These are phyloP conservation scores for Wickerhamia fluorescens DNA, from an alignment of 805 yeast genomes.

Conservation along the genomic window DNA sequence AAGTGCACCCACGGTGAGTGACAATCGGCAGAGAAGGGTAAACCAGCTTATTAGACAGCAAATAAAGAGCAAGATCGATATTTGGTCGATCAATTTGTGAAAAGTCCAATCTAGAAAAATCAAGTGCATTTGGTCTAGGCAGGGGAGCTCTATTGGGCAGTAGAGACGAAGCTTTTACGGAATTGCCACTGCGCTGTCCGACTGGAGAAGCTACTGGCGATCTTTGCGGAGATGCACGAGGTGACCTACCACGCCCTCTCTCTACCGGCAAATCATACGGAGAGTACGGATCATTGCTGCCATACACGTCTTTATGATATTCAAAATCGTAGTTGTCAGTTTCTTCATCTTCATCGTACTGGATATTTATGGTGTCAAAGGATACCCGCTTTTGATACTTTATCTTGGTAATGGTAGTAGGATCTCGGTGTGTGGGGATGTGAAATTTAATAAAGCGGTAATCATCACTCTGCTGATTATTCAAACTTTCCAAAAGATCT, in stretches of 20 bases:
- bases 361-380: slow-evolving; percentile 46
- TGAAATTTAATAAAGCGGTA: slow-evolving; percentile 16
- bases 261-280: too few relatives aligned
- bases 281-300: too few relatives aligned
- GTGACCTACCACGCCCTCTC: slow-evolving; percentile 5
- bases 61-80: slow-evolving; percentile 4
- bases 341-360: slow-evolving; percentile 18
- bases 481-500: slow-evolving; percentile 8
- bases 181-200: too few relatives aligned
- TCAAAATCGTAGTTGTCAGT: slow-evolving; percentile 2
- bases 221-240: slow-evolving; percentile 4
- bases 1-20: slow-evolving; percentile 36
- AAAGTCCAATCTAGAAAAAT: slow-evolving; percentile 3
- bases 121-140: slow-evolving; percentile 1
- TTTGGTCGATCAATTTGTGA: too few relatives aligned
- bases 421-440: slow-evolving; percentile 9
- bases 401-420: slow-evolving; percentile 4
- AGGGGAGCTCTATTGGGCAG: slow-evolving; percentile 10
- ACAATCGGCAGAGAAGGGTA: slow-evolving; percentile 37
- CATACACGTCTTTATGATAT: too few relatives aligned
- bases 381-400: slow-evolving; percentile 35
- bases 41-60: slow-evolving; percentile 6
- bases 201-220: slow-evolving; percentile 6
- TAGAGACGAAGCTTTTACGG: slow-evolving; percentile 1
- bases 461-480: slow-evolving; percentile 11